Conservation (phyloP, 2,329 filamentous ascomycete species). For the Pseudogymnoascus sp. region DNA sequence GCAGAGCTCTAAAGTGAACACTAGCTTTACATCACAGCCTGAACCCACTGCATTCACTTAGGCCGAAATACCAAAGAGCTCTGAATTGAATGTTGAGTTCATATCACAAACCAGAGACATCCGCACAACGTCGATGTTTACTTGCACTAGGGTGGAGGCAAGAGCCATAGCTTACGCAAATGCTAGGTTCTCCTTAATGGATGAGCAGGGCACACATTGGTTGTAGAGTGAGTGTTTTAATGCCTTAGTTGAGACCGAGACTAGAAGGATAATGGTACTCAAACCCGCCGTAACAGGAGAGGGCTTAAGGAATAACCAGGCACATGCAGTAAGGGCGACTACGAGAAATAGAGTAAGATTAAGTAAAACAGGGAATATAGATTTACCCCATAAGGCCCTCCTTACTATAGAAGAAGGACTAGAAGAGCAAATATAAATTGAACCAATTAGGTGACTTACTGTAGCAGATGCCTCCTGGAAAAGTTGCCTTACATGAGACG, state of each 20-base stretch:
- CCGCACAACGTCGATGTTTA: background rate
- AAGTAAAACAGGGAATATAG: too few species aligned
- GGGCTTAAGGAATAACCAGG: background rate
- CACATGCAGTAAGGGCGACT: background rate
- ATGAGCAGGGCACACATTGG: background rate
- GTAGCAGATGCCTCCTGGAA: background rate
- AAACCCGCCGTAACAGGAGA: background rate
- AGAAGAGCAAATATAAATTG: too few species aligned
- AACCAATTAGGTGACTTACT: too few species aligned
- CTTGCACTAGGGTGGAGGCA: background rate
- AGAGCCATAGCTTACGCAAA: background rate
- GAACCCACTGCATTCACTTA: background rate
- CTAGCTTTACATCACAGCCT: background rate
- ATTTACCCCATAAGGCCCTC: too few species aligned
- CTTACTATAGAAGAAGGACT: too few species aligned
- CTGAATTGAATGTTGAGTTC: background rate
- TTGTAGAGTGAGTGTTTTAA: background rate
- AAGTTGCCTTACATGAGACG: too few species aligned
- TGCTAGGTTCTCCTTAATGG: background rate
- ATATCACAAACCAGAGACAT: background rate
- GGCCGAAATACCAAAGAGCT: background rate
- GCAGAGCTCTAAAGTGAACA: background rate
- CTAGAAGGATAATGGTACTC: background rate
- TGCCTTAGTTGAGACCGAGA: background rate
- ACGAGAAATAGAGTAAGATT: background rate